Percentiles rank a stretch among this genome's conserved stretches.
Evolutionary conservation across 331 rosid genomes (phyloP).

Genomic region (Dryas integrifolia): DNA sequence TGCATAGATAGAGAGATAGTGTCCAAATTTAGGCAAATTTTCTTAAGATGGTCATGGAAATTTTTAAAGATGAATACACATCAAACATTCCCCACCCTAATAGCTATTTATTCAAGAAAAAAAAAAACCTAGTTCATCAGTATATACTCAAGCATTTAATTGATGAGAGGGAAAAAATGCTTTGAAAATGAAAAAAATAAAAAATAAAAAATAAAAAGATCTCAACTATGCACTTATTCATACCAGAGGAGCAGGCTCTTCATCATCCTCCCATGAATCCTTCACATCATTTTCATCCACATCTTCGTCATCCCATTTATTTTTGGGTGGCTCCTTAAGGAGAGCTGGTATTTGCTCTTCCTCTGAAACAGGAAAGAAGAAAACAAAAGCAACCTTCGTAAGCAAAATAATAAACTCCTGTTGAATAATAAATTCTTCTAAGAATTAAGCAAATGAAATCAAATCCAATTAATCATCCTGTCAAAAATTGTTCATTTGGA

Average conservation of each 20-base stretch:
- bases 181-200: background rate
- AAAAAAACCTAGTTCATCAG: constrained; percentile 1
- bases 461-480: background rate
- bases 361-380: constrained; percentile 43
- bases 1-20: background rate
- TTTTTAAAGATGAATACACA: background rate
- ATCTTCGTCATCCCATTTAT: constrained; percentile 92
- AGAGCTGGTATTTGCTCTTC: constrained; percentile 49
- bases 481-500: background rate
- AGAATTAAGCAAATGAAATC: background rate
- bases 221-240: constrained; percentile 15
- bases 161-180: background rate
- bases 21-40: background rate
- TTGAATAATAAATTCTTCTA: background rate
- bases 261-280: constrained; percentile 97
- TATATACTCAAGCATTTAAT: background rate
- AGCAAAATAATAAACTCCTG: background rate
- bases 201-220: background rate
- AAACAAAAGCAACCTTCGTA: background rate
- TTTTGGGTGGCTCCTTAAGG: constrained; percentile 47
- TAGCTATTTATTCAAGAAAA: background rate
- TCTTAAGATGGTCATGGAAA: background rate
- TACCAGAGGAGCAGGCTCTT: constrained; percentile 74
- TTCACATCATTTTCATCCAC: constrained; percentile 76
- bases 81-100: background rate